Base-by-base conservation (phyloP, 495 filamentous ascomycete genomes). In the Aspergillus ostianus region DNA sequence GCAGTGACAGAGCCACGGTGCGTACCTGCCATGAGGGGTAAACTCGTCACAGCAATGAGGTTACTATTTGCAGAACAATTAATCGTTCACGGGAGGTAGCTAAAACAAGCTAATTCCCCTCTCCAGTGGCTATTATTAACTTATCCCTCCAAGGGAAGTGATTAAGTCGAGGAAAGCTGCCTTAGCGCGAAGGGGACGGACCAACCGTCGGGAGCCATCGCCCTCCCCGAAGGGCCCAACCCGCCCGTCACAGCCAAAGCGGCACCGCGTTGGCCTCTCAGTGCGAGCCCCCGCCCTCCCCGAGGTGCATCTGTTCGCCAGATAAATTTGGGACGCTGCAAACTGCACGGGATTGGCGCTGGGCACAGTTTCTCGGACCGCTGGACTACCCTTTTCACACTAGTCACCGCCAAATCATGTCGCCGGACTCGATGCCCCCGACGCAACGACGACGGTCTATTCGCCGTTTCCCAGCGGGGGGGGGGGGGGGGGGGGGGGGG, bases 181-280 rank as follows among this genome's bases (percentile, higher is more conserved):
- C 56, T 64, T 64, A 60, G 61, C 57, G 57, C 47, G 55, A 19
- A 44, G 17, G 3, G 23, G 29, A 56, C 19, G 23, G n/a, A 51
- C 60, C 55, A 57, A 57, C 51, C 32, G 29, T 15, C 45, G 45
- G 41, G 26, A n/a, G 6, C 17, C 46, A 13, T 49, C 13, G 18
- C 13, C 29, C 5, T n/a, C n/a, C n/a, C n/a, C n/a, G n/a, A n/a
- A n/a, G n/a, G 30, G 18, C 17, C 26, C 49, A 17, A 50, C 19
- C 32, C 51, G 57, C 56, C 56, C 53, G 55, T 60, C 56, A 61
- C 65, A 32, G 59, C 65, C 62, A 41, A 62, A 62, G 62, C 59
- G 61, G 44, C 32, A 29, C 51, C 7, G 8, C 18, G 49, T 48
- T n/a, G 46, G 36, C 61, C 62, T 57, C 56, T 64, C 47, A 52